Base-by-base conservation (phyloP, 805 yeast species). In the Blastobotrys robertii region DNA sequence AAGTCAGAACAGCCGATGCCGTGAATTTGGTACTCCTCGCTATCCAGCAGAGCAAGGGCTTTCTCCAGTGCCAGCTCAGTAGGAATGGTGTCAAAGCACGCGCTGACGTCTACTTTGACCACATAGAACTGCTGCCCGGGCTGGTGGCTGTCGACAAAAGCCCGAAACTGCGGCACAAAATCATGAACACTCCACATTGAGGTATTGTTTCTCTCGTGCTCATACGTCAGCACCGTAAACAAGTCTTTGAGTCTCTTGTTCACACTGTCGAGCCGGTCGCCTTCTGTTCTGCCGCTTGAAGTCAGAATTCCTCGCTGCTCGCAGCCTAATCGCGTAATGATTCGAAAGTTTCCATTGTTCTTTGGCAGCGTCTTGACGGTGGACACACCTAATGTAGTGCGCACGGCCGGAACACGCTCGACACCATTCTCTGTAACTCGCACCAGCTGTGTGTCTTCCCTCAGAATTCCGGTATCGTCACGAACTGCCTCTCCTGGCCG, bases 31-130 rank as follows among this genome's bases (percentile, higher is more conserved):
- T 47, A 54, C 10, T 46, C 42, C 9, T 38, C 34, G n/a, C 42
- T 34, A 6, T 39, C 25, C 8, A 56, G 31, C 31, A 50, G 34
- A 2, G 30, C 31, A 28, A 36, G 30, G 2, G 54, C 54, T 2
- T 48, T 37, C 4, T 37, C 34, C 13, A 34, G 38, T 1, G 54
- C 53, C 3, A 32, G 31, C 1, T 34, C 43, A 3, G 48, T 37
- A 12, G 65, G 53, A 11, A 87, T 64, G 2, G 77, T 73, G 53
- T 90, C 97, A 57, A 77, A 88, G 44, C 95, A 86, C 2, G 79
- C 70, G 43, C 69, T 70, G 49, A 84, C 76, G 57, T 88, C 97
- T 58, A 85, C 82, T 50, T 83, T 84, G 19, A 82, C 65, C 11
- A 73, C 73, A 53, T 66, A 73, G 0, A 79, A 48, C 14, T 39